Evolutionary conservation across 2,329 filamentous ascomycete genomes (phyloP).

Genomic region (Balansia obtecta): DNA sequence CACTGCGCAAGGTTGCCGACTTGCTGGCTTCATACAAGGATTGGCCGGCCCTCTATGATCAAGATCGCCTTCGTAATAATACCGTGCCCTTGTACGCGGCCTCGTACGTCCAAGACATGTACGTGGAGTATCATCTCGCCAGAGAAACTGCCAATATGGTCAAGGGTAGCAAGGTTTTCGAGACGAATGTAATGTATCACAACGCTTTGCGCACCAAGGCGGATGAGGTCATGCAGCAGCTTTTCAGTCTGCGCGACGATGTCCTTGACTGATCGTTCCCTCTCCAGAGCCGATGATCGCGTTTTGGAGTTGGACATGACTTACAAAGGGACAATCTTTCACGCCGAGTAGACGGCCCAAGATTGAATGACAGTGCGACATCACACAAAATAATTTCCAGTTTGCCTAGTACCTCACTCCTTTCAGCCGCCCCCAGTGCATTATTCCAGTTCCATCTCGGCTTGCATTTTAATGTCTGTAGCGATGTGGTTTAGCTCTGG

Average conservation of each 20-base stretch:
- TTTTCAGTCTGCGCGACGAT: conserved; percentile 68
- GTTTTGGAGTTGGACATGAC: no score
- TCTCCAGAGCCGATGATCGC: background rate
- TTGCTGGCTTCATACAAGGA: conserved; percentile 53
- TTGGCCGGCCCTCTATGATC: conserved; percentile 70
- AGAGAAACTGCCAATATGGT: conserved; percentile 63
- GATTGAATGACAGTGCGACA: background rate
- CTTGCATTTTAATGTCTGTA: conserved; percentile 37
- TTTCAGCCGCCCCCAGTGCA: background rate
- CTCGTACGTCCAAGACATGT: conserved; percentile 81
- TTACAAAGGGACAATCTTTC: background rate
- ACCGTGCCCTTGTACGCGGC: conserved; percentile 78
- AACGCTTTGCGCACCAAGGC: conserved; percentile 63
- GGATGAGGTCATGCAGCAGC: conserved; percentile 62
- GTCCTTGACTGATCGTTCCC: conserved; percentile 39
- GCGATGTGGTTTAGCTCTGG: background rate
- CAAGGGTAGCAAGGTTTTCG: conserved; percentile 64
- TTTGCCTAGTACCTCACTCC: background rate
- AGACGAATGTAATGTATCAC: conserved; percentile 83
- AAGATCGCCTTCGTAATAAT: conserved; percentile 60
- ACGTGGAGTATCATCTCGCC: conserved; percentile 68
- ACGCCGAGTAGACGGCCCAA: background rate
- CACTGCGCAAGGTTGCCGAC: conserved; percentile 56
- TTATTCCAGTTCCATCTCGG: conserved; percentile 34
- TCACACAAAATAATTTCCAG: background rate